phyloP scores from a whole-genome alignment of 78 protist genomes.

The Dictyostelium firmibasis region DNA sequence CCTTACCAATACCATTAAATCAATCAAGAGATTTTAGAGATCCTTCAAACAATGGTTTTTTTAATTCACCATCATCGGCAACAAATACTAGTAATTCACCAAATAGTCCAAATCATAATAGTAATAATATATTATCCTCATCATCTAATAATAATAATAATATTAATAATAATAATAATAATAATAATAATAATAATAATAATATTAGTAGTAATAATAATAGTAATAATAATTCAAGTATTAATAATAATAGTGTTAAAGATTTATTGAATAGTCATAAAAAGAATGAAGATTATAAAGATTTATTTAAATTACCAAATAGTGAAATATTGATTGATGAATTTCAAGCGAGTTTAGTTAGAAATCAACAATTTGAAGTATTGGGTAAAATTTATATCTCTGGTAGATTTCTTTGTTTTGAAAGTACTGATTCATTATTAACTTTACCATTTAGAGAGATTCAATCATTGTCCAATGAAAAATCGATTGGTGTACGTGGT shows the following conservation, averaged over 20 bases:
- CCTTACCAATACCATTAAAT: background rate
- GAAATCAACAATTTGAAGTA: background rate
- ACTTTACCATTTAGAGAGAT: constrained; percentile 41
- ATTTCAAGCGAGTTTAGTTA: background rate
- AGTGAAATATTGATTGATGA: constrained; percentile 48
- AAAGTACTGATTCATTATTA: constrained; percentile 18
- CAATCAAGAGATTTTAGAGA: background rate
- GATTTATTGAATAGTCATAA: constrained; percentile 38
- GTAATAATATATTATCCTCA: background rate
- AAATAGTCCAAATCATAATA: background rate
- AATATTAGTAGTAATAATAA: background rate
- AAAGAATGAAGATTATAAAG: constrained; percentile 56
- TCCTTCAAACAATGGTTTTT: background rate
- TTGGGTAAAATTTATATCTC: constrained; percentile 50
- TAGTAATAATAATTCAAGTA: background rate
- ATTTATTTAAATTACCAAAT: constrained; percentile 26
- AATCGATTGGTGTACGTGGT: constrained; percentile 6
- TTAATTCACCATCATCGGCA: background rate
- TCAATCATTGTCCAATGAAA: constrained; percentile 7
- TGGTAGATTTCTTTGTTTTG: constrained; percentile 52
- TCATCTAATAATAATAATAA: background rate
- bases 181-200: background rate
- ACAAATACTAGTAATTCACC: background rate
- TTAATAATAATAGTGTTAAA: background rate
- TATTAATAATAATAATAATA: no score